These are phyloP conservation scores for Shiraia sp. DNA, from an alignment of 2,329 filamentous ascomycete species.

Conservation along the genomic window DNA sequence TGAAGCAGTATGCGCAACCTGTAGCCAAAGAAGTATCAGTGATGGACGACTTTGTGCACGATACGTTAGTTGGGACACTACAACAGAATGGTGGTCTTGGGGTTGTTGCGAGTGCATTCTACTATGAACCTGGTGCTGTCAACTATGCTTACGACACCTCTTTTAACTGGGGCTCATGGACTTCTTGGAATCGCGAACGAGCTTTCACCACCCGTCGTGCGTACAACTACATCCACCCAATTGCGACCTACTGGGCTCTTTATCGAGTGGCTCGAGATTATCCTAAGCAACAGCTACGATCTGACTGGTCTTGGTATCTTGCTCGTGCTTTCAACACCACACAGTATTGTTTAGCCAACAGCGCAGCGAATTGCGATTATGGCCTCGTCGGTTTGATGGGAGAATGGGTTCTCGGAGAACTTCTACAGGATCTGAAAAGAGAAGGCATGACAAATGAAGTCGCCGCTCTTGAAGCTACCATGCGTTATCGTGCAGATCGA, in stretches of 20 bases:
- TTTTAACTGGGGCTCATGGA: constrained; percentile 57
- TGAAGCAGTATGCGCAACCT: constrained; percentile 60
- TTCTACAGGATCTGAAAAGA: constrained; percentile 55
- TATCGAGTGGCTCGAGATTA: constrained; percentile 59
- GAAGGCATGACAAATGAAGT: constrained; percentile 52
- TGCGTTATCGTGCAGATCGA: constrained; percentile 54
- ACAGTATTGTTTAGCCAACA: constrained; percentile 41
- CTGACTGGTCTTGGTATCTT: constrained; percentile 60
- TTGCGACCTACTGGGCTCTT: constrained; percentile 61
- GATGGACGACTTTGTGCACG: constrained; percentile 59
- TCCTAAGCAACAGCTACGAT: constrained; percentile 48
- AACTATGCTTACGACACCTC: constrained; percentile 50
- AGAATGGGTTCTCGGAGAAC: constrained; percentile 60
- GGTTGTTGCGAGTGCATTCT: constrained; percentile 62
- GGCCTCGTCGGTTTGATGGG: constrained; percentile 60
- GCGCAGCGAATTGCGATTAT: constrained; percentile 46
- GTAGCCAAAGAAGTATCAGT: constrained; percentile 54
- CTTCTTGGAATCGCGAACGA: constrained; percentile 54
- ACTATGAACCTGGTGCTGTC: constrained; percentile 54
- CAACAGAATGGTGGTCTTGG: constrained; percentile 47
- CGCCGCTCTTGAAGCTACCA: constrained; percentile 47
- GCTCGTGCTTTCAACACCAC: constrained; percentile 58
- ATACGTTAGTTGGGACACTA: constrained; percentile 56
- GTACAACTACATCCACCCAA: constrained; percentile 64
- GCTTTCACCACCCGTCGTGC: constrained; percentile 56